Percentiles rank a stretch among this genome's conserved stretches.
These are phyloP conservation scores for Sphagnum magellanicum DNA, from an alignment of 228 moss, liverwort and hornwort genomes.

Conservation along the genomic window DNA sequence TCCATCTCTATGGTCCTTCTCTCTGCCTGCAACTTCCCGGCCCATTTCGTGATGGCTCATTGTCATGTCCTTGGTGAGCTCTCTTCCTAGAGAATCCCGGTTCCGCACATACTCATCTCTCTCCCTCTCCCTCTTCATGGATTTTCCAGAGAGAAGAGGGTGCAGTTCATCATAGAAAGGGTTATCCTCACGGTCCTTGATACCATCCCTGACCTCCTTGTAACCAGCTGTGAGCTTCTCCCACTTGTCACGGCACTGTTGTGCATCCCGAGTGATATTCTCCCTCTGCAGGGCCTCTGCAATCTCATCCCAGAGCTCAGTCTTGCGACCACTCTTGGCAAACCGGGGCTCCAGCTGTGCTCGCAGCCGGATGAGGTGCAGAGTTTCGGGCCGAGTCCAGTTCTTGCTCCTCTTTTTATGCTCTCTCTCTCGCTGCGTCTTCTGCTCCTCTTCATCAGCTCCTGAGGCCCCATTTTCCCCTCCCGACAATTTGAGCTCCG, in stretches of 20 bases:
- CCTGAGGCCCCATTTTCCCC: conserved; percentile 64
- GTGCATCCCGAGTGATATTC: conserved; percentile 75
- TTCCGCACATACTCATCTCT: conserved; percentile 42
- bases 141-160: conserved; percentile 73
- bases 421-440: conserved; percentile 76
- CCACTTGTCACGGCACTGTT: conserved; percentile 95
- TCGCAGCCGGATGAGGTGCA: conserved; percentile 75
- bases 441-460: conserved; percentile 66
- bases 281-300: conserved; percentile 66
- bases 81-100: conserved; percentile 21
- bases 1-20: conserved; percentile 21
- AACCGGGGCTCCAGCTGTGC: conserved; percentile 82
- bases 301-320: conserved; percentile 94
- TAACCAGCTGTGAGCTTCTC: conserved; percentile 93
- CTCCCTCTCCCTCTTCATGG: conserved; percentile 67
- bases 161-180: conserved; percentile 89
- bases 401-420: conserved; percentile 97
- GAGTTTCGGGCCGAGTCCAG: conserved; percentile 81
- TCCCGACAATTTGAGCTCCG: conserved; percentile 32
- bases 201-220: conserved; percentile 86
- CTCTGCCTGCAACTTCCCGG: conserved; percentile 31
- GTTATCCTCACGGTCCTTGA: conserved; percentile 79
- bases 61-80: conserved; percentile 30
- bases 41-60: conserved; percentile 14
- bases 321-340: conserved; percentile 87